phyloP scores from a whole-genome alignment of 768 basidiomycete genomes.

The Naganishia randhawae region DNA sequence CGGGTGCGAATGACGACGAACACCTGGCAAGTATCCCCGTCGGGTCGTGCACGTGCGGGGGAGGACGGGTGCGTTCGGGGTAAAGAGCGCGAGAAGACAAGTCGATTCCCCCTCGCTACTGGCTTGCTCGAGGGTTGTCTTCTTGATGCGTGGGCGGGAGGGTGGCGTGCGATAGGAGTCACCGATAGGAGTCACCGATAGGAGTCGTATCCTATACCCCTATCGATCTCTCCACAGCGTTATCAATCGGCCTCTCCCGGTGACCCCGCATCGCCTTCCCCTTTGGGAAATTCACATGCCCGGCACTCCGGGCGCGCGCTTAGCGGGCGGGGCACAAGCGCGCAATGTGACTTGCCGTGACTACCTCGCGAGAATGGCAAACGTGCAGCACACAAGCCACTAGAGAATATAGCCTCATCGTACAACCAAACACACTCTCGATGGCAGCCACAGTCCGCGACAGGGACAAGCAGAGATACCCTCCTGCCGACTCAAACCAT shows the following conservation, averaged over 20 bases:
- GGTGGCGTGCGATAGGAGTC: not conserved
- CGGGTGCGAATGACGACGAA: not conserved
- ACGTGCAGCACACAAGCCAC: too few species aligned
- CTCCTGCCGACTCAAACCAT: not conserved
- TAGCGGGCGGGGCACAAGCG: not conserved
- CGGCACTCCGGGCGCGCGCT: not conserved
- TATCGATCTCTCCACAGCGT: too few species aligned
- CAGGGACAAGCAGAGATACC: not conserved
- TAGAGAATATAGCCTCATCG: too few species aligned
- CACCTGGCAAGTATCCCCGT: slow-evolving; percentile 23
- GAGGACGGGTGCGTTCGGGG: not conserved
- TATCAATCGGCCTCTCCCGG: too few species aligned
- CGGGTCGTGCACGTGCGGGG: not conserved
- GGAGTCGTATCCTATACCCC: too few species aligned
- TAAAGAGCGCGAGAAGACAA: slow-evolving; percentile 6
- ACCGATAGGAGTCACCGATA: not conserved
- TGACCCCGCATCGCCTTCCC: not conserved
- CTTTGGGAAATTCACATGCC: not conserved
- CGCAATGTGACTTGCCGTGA: not conserved
- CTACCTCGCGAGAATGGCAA: too few species aligned
- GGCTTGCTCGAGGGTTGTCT: slow-evolving; percentile 24
- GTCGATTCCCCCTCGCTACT: slow-evolving; percentile 25
- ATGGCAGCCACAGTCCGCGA: not conserved
- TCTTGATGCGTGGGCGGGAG: not conserved
- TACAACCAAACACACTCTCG: not conserved